phyloP scores from a whole-genome alignment of 1,284 basidiomycete genomes.

The Cutaneotrichosporon daszewskae region DNA sequence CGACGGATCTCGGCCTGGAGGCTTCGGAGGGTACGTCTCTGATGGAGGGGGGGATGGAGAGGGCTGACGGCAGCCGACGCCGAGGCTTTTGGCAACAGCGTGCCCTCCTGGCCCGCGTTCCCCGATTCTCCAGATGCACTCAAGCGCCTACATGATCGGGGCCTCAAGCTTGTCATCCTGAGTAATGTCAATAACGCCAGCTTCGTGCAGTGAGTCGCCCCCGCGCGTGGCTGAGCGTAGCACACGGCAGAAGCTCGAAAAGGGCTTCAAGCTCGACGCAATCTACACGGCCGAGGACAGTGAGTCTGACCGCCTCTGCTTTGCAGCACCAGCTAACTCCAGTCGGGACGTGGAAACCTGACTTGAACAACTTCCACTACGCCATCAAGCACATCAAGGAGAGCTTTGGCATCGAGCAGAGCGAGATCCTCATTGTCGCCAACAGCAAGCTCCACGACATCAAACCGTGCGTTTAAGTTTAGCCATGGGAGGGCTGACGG shows the following conservation, averaged over 20 bases:
- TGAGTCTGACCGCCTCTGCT: slow-evolving; percentile 6
- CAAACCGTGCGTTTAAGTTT: too few species aligned
- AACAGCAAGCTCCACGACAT: slow-evolving; percentile 31
- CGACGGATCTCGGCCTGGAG: slow-evolving; percentile 7
- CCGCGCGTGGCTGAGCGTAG: slow-evolving; percentile 13
- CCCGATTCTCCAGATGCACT: slow-evolving; percentile 28
- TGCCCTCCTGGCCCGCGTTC: slow-evolving; percentile 35
- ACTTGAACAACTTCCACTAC: slow-evolving; percentile 31
- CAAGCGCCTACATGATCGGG: slow-evolving; percentile 19
- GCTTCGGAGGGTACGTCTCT: slow-evolving; percentile 5
- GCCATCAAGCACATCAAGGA: slow-evolving; percentile 24
- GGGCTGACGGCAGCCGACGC: slow-evolving; percentile 17
- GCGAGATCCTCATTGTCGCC: slow-evolving; percentile 31
- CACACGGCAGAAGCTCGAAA: slow-evolving; percentile 26
- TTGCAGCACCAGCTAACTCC: background rate
- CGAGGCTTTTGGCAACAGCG: slow-evolving; percentile 22
- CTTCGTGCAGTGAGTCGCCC: slow-evolving; percentile 27
- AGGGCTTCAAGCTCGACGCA: slow-evolving; percentile 25
- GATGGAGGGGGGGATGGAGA: background rate
- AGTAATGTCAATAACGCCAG: slow-evolving; percentile 33
- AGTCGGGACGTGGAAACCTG: slow-evolving; percentile 36
- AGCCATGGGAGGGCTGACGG: too few species aligned
- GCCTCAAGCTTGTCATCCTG: slow-evolving; percentile 29
- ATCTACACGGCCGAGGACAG: slow-evolving; percentile 34
- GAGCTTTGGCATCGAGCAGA: slow-evolving; percentile 21